phyloP scores from a whole-genome alignment of 2,329 filamentous ascomycete genomes.

The Talaromyces sp. region DNA sequence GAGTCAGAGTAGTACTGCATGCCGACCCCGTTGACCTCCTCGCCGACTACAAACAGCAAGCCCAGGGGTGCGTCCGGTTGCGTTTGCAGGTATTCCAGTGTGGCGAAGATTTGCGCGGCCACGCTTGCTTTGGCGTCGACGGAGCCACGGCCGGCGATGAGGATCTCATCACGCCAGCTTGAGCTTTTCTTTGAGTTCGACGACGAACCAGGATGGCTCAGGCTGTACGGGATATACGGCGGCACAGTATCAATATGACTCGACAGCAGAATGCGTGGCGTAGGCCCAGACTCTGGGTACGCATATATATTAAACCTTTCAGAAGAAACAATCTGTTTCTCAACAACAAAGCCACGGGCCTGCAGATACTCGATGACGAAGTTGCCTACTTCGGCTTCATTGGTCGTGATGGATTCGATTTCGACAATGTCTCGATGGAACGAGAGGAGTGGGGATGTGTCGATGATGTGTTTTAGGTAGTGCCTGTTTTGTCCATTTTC shows the following conservation, averaged over 20 bases:
- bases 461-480: slow-evolving; percentile 32
- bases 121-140: slow-evolving; percentile 45
- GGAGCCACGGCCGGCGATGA: slow-evolving; percentile 40
- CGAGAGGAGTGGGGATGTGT: slow-evolving; percentile 54
- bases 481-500: neutral
- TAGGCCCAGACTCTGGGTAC: slow-evolving; percentile 31
- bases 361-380: slow-evolving; percentile 66
- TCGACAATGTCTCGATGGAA: slow-evolving; percentile 73
- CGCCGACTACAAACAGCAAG: slow-evolving; percentile 67
- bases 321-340: slow-evolving; percentile 47
- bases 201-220: slow-evolving; percentile 19
- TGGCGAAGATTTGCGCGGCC: slow-evolving; percentile 38
- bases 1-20: slow-evolving; percentile 57
- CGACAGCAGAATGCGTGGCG: slow-evolving; percentile 41
- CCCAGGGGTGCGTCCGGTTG: slow-evolving; percentile 38
- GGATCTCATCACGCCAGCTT: slow-evolving; percentile 23
- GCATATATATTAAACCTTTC: slow-evolving; percentile 73
- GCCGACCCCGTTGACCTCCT: slow-evolving; percentile 75
- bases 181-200: neutral
- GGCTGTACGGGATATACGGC: slow-evolving; percentile 45
- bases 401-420: slow-evolving; percentile 65
- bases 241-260: slow-evolving; percentile 75
- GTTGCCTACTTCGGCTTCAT: slow-evolving; percentile 63
- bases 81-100: slow-evolving; percentile 41
- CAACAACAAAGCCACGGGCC: slow-evolving; percentile 56